Percentiles rank a stretch among this genome's conserved stretches.
Conservation (phyloP, 371 early-diverging fungal species). For the Rhizomucor miehei region DNA sequence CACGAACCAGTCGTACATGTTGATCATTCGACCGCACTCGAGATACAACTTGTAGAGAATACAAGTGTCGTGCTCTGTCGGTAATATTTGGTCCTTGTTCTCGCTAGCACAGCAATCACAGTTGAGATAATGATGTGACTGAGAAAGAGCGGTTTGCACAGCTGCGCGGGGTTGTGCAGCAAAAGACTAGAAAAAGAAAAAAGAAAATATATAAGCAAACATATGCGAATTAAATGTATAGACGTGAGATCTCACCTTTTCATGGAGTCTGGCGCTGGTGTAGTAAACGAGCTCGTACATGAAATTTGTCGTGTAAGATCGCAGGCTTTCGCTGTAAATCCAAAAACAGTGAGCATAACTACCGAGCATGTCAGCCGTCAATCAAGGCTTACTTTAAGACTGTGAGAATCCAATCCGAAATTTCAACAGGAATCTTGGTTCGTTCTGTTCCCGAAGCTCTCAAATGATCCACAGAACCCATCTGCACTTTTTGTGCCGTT, state of each 20-base stretch:
- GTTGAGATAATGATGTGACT: slow-evolving; percentile 70
- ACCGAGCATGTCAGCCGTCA: too few relatives aligned
- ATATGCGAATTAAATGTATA: not conserved
- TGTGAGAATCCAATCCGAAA: slow-evolving; percentile 40
- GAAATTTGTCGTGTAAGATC: slow-evolving; percentile 54
- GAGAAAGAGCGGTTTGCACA: slow-evolving; percentile 79
- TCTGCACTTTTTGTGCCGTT: slow-evolving; percentile 45
- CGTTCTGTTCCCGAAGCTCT: slow-evolving; percentile 30
- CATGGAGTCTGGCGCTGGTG: slow-evolving; percentile 60
- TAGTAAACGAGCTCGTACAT: slow-evolving; percentile 79
- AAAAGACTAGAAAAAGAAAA: slow-evolving; percentile 55
- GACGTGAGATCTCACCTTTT: slow-evolving; percentile 50
- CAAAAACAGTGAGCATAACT: not conserved
- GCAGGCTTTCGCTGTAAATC: slow-evolving; percentile 40
- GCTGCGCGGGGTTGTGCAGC: slow-evolving; percentile 81
- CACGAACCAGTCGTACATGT: slow-evolving; percentile 88
- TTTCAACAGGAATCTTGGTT: slow-evolving; percentile 46
- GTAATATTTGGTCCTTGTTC: slow-evolving; percentile 39
- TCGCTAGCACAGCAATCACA: slow-evolving; percentile 67
- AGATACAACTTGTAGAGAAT: slow-evolving; percentile 85
- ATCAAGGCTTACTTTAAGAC: slow-evolving; percentile 41
- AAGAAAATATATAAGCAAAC: not conserved
- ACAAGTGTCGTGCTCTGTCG: slow-evolving; percentile 77
- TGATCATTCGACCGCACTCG: slow-evolving; percentile 91
- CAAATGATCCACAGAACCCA: slow-evolving; percentile 30